Percentiles rank a stretch among this genome's conserved stretches.
phyloP scores from a whole-genome alignment of 306 rosid genomes.

The Citrullus amarus region DNA sequence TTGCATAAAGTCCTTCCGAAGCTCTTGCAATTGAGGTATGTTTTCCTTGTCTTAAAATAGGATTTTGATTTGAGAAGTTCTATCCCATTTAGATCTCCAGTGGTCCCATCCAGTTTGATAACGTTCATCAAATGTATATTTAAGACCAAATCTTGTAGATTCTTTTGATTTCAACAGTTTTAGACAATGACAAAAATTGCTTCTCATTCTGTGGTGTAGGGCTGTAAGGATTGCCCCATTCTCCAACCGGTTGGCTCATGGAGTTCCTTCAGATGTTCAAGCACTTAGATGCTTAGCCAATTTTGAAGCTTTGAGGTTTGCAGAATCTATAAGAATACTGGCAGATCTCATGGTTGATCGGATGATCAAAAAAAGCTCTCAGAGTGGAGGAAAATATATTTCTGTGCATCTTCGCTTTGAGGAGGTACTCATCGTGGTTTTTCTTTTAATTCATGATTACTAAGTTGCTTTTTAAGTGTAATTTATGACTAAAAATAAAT shows the following conservation, averaged over 20 bases:
- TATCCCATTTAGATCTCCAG: neutral
- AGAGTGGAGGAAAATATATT: constrained; percentile 75
- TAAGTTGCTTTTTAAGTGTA: constrained; percentile 8
- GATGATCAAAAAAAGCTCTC: constrained; percentile 66
- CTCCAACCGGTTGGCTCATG: constrained; percentile 85
- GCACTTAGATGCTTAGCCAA: constrained; percentile 73
- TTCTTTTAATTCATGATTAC: neutral
- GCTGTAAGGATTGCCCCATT: constrained; percentile 96
- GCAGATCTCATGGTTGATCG: constrained; percentile 85
- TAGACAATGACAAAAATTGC: neutral
- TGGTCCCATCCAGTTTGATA: neutral
- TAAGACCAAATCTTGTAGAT: neutral
- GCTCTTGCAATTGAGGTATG: constrained; percentile 64
- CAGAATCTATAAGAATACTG: constrained; percentile 66
- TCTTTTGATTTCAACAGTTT: neutral
- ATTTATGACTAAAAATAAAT: constrained; percentile 10
- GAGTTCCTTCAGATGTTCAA: constrained; percentile 71
- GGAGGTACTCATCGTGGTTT: constrained; percentile 46
- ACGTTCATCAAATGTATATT: neutral
- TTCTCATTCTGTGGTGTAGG: constrained; percentile 37
- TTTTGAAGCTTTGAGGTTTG: constrained; percentile 76
- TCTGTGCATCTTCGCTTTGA: constrained; percentile 98
- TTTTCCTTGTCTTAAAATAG: neutral
- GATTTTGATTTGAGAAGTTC: neutral
- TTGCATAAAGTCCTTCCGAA: constrained; percentile 88